A percentile compares a stretch with the other conserved stretches of the same genome.
These are phyloP conservation scores for Hypomontagnella monticulosa DNA, from an alignment of 495 filamentous ascomycete genomes.

Conservation along the genomic window DNA sequence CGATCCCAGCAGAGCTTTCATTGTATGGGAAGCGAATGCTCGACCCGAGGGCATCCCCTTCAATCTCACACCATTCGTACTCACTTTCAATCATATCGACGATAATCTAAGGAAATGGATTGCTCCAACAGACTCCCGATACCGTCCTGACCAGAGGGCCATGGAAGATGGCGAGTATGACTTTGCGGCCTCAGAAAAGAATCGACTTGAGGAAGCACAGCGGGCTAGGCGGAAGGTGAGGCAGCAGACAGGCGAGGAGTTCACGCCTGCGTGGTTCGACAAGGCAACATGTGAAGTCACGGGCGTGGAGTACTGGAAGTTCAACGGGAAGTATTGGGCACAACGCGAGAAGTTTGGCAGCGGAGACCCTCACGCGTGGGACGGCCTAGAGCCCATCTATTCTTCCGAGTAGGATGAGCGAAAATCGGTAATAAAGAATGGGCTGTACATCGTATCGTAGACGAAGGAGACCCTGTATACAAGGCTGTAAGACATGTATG, in stretches of 20 bases:
- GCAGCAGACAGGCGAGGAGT: slow-evolving; percentile 81
- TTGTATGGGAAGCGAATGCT: slow-evolving; percentile 89
- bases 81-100: slow-evolving; percentile 90
- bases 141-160: slow-evolving; percentile 94
- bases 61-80: slow-evolving; percentile 95
- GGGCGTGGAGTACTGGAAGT: slow-evolving; percentile 90
- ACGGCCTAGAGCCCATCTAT: slow-evolving; percentile 61
- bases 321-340: slow-evolving; percentile 88
- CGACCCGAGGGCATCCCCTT: slow-evolving; percentile 90
- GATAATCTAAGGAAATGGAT: slow-evolving; percentile 75
- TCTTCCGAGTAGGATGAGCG: slow-evolving; percentile 21
- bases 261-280: slow-evolving; percentile 84
- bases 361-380: slow-evolving; percentile 57
- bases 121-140: slow-evolving; percentile 89
- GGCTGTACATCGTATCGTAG: slow-evolving; percentile 19
- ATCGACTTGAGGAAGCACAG: slow-evolving; percentile 94
- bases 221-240: slow-evolving; percentile 75
- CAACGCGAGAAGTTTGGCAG: slow-evolving; percentile 66
- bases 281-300: slow-evolving; percentile 77
- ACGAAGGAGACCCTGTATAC: slow-evolving; percentile 14
- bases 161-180: slow-evolving; percentile 99
- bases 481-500: slow-evolving; percentile 29
- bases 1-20: slow-evolving; percentile 75
- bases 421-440: slow-evolving; percentile 4
- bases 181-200: slow-evolving; percentile 91